Conservation (phyloP, 306 rosid species). For the Crotalaria pallida region DNA sequence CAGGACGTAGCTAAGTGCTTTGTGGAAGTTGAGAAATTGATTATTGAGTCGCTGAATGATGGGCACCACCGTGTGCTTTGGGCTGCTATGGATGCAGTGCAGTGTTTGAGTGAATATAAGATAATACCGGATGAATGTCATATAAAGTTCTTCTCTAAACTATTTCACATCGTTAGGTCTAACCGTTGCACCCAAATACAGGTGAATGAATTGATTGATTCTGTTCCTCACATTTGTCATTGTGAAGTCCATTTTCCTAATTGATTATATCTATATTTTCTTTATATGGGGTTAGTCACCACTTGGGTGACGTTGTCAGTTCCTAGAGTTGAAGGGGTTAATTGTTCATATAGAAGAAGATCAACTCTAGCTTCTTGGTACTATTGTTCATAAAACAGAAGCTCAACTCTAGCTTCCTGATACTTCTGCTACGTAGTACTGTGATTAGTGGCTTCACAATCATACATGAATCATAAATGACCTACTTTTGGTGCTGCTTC, state of each 20-base stretch:
- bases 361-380: not conserved
- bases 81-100: constrained; percentile 14
- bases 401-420: not conserved
- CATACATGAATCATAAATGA: not conserved
- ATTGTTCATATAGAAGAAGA: not conserved
- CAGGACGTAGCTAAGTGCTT: not conserved
- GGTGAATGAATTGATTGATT: not conserved
- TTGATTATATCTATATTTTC: not conserved
- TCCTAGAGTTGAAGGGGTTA: not conserved
- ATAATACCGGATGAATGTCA: not conserved
- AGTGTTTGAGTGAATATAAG: not conserved
- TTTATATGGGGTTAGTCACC: not conserved
- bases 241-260: not conserved
- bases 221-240: not conserved
- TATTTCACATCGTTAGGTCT: not conserved
- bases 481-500: not conserved
- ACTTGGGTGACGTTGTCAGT: not conserved
- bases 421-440: not conserved
- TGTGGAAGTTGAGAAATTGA: not conserved
- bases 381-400: not conserved
- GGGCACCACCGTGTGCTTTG: constrained; percentile 7
- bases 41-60: not conserved
- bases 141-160: not conserved
- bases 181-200: not conserved
- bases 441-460: not conserved